These are phyloP conservation scores for Dendrocalamus latiflorus DNA, from an alignment of 202 grass and related monocot genomes.

Conservation along the genomic window DNA sequence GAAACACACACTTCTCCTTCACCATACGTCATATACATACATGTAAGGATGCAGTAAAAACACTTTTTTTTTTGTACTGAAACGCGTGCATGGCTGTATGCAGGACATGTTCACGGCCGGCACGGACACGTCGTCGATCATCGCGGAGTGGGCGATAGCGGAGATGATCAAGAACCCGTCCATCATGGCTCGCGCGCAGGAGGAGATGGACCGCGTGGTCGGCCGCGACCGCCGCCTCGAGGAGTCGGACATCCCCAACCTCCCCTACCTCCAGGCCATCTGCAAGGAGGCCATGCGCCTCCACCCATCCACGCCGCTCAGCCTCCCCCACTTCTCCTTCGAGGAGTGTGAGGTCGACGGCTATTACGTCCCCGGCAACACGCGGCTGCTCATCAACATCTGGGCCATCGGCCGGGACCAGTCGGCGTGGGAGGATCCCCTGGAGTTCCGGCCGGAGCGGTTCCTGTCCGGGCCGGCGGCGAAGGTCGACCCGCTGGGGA, in stretches of 20 bases:
- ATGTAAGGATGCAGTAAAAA: too few relatives aligned
- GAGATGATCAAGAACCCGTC: slow-evolving; percentile 62
- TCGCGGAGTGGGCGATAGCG: slow-evolving; percentile 74
- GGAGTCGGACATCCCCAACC: slow-evolving; percentile 53
- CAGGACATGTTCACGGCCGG: slow-evolving; percentile 93
- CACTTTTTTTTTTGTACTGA: neutral
- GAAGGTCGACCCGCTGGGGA: slow-evolving; percentile 57
- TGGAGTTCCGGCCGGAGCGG: slow-evolving; percentile 64
- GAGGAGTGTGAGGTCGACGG: slow-evolving; percentile 51
- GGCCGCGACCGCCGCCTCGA: slow-evolving; percentile 48
- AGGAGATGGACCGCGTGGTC: slow-evolving; percentile 62
- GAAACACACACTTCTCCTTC: too few relatives aligned
- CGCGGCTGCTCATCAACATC: slow-evolving; percentile 60
- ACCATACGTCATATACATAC: too few relatives aligned
- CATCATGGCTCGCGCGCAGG: slow-evolving; percentile 42
- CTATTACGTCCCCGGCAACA: slow-evolving; percentile 54
- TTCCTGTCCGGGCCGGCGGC: slow-evolving; percentile 35
- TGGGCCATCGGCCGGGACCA: slow-evolving; percentile 82
- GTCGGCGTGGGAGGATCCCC: slow-evolving; percentile 44
- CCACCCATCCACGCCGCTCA: slow-evolving; percentile 77
- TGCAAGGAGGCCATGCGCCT: slow-evolving; percentile 81
- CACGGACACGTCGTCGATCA: slow-evolving; percentile 85
- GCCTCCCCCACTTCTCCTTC: slow-evolving; percentile 82
- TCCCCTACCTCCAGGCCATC: slow-evolving; percentile 72
- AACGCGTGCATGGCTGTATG: neutral